Evolutionary conservation across 2,329 filamentous ascomycete species (phyloP), one percentile per base, ranked within the genome.

Genomic region (Pseudocercospora fijiensis): DNA sequence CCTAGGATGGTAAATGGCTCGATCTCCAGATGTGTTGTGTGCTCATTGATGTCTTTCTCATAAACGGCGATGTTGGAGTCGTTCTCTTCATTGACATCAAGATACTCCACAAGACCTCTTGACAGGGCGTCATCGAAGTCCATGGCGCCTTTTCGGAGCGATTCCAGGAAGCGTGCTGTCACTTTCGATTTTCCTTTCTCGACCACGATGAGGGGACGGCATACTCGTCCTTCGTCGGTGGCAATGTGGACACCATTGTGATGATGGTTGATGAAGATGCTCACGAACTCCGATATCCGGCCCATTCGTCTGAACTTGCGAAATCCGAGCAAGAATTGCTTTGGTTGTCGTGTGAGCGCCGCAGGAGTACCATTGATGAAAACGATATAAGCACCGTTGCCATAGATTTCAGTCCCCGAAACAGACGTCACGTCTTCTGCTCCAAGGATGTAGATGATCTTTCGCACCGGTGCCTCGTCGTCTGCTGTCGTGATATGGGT

Each of bases 401-500:
- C 85, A 74, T 98, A 96, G 70, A 99, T 90, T 75, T 98, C 92
- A 59, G 88, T 88, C 33, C 95, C 95, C 56, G 89, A 88, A 57
- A 96, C 86, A 3, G 88, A 87, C 67, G 90, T 88, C 33, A 96
- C 90, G 62, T 94, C 87, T 78, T 91, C 91, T 2, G 91, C 89
- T 51, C 96, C 93, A 26, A 98, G 83, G 61, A 91, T 88, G 74
- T 93, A 95, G 1, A 97, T 88, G 76, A 96, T 87, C 72, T 91
- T 89, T 72, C 88, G 89, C 16, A 99, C 91, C 0, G 95, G 93
- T 18, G 88, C 91, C 75, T 98, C 95, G 62, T 97, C 92, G 62
- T 96, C 92, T 68, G 96, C 92, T 1, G 95, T 99, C 0, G 95
- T 99, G 71, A 99, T 98, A 74, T 99, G 96, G 58, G 96, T 99